Percentiles rank a stretch among this genome's conserved stretches.
Conservation (phyloP, 2,329 filamentous ascomycete genomes). For the Boeremia exigua region DNA sequence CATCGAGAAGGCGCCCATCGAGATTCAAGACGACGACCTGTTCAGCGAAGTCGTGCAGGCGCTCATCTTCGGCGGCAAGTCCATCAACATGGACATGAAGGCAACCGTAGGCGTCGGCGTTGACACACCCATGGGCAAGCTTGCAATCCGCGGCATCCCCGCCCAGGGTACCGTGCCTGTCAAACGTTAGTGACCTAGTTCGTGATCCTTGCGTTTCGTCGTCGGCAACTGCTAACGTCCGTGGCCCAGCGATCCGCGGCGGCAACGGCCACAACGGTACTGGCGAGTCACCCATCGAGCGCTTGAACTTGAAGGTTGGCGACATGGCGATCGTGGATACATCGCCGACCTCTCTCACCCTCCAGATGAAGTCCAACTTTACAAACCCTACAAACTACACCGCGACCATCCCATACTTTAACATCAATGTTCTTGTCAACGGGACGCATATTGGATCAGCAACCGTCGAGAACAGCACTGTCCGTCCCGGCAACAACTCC, state of each 20-base stretch:
- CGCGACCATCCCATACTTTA: slow-evolving; percentile 79
- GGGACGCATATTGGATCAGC: slow-evolving; percentile 77
- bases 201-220: slow-evolving; percentile 38
- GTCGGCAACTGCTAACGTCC: slow-evolving; percentile 40
- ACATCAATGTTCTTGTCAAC: slow-evolving; percentile 77
- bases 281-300: slow-evolving; percentile 54
- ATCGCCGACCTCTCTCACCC: slow-evolving; percentile 70
- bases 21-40: slow-evolving; percentile 79
- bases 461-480: slow-evolving; percentile 66
- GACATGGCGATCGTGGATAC: slow-evolving; percentile 77
- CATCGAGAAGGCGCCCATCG: slow-evolving; percentile 79
- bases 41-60: slow-evolving; percentile 82
- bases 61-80: slow-evolving; percentile 74
- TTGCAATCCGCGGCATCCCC: slow-evolving; percentile 83
- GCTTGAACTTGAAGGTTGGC: slow-evolving; percentile 69
- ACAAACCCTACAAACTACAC: slow-evolving; percentile 91
- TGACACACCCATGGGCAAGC: slow-evolving; percentile 78
- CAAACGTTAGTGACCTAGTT: slow-evolving; percentile 82
- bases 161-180: slow-evolving; percentile 83
- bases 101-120: slow-evolving; percentile 85
- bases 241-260: slow-evolving; percentile 43
- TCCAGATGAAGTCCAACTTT: slow-evolving; percentile 77
- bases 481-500: slow-evolving; percentile 74
- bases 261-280: slow-evolving; percentile 50
- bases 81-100: slow-evolving; percentile 74